Evolutionary conservation across 176 grass and related monocot genomes (phyloP).

Genomic region (Hsuehochloa calcarea): DNA sequence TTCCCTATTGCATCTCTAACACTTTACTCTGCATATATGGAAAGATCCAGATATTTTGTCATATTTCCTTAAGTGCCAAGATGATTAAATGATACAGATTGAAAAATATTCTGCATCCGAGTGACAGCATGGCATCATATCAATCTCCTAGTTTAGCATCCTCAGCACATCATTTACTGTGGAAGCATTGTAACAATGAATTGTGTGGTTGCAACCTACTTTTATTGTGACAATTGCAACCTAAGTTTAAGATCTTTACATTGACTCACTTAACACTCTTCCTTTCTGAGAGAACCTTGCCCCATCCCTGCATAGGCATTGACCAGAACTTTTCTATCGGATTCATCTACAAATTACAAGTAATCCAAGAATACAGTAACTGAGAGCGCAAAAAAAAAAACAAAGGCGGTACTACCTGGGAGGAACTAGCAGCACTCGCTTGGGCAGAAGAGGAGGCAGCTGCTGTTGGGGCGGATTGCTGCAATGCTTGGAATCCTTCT

Average conservation of each 20-base stretch:
- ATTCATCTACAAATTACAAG: not conserved
- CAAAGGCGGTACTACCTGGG: slow-evolving; percentile 48
- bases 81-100: not conserved
- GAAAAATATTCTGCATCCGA: not conserved
- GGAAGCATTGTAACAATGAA: not conserved
- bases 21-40: not conserved
- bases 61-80: not conserved
- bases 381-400: not conserved
- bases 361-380: not conserved
- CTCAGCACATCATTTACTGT: not conserved
- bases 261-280: not conserved
- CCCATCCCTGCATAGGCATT: not conserved
- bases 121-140: not conserved
- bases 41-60: not conserved
- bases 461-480: slow-evolving; percentile 34
- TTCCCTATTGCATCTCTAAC: not conserved
- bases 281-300: not conserved
- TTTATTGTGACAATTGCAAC: not conserved
- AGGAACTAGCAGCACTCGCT: slow-evolving; percentile 43
- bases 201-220: not conserved
- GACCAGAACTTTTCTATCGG: not conserved
- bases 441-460: slow-evolving; percentile 34
- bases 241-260: not conserved
- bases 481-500: slow-evolving; percentile 84
- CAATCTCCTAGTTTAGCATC: not conserved